Base-by-base conservation (phyloP, 192 early-diverging fungal genomes). In the Oehlia diaphana region DNA sequence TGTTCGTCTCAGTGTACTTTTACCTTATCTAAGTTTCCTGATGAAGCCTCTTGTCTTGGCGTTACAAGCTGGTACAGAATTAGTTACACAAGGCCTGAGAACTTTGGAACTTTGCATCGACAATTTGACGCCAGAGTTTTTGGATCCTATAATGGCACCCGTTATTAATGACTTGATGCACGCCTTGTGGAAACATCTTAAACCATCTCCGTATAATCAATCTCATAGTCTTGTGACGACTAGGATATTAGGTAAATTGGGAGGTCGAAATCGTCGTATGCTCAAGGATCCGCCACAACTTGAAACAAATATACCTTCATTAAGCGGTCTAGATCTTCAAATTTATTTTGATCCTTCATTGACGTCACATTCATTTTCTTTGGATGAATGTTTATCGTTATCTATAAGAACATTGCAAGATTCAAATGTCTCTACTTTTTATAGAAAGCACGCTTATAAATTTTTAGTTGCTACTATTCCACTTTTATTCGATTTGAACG, bases 101-200 rank as follows among this genome's bases (percentile, higher is more conserved):
- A 99, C 96, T 6, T 88, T 99, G 33, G 98, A 99, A 87, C 88
- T 99, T 19, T 99, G 97, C 83, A 95, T 99, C 49, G 98, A 99
- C 82, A 99, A 99, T 81, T 85, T 99, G 50, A 98, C 95, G 1
- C 96, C 95, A 50, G 97, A 98, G 69, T 99, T 98, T 79, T 79
- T 99, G 47, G 97, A 99, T 76, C 97, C 96, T 2, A 97, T 99
- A 73, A 91, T 99, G 87, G 88, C 90, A 19, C 97, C 97, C 2
- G 94, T 98, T 16, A 94, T 96, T 75, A 92, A 93, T 47, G 97
- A 98, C 31, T 86, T 99, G 2, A 98, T 99, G 98, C 87, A 89
- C 39, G 94, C 95, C 2, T 86, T 99, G 21, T 97, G 96, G 94
- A 92, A 89, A 72, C 98, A 98, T 79, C 87, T 99, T 31, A 90